phyloP scores from a whole-genome alignment of 176 grass and related monocot species.

The Zoysia japonica region DNA sequence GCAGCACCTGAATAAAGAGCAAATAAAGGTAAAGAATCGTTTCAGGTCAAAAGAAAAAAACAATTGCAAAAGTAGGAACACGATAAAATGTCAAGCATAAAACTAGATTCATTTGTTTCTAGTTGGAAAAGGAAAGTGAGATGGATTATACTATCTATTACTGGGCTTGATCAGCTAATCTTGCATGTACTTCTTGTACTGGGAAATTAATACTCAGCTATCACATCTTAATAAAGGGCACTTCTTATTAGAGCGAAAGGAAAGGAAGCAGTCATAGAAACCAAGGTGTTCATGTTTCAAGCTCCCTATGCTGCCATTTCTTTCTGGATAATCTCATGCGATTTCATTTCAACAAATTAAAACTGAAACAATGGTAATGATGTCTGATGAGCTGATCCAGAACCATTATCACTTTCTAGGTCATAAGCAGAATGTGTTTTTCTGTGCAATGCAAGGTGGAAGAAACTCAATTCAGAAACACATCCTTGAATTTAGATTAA shows the following conservation, averaged over 20 bases:
- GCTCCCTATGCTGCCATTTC: conserved; percentile 22
- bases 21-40: conserved; percentile 32
- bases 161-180: neutral
- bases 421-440: neutral
- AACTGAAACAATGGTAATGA: conserved; percentile 13
- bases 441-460: neutral
- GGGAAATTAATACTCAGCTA: neutral
- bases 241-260: conserved; percentile 22
- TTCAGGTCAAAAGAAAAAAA: neutral
- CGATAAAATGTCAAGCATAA: conserved; percentile 17
- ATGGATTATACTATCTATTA: conserved; percentile 3
- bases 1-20: conserved; percentile 52
- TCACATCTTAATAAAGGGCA: conserved; percentile 5
- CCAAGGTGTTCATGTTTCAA: neutral
- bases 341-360: neutral
- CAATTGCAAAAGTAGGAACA: conserved; percentile 20
- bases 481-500: neutral
- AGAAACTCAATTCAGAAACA: conserved; percentile 20
- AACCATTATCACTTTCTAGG: conserved; percentile 5
- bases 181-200: conserved; percentile 30
- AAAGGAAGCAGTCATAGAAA: neutral
- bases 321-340: neutral
- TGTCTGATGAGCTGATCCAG: neutral
- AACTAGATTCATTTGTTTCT: too few relatives aligned
- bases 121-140: conserved; percentile 20